Evolutionary conservation across 805 yeast species (phyloP).

Genomic region (Wickerhamomyces chambardii): DNA sequence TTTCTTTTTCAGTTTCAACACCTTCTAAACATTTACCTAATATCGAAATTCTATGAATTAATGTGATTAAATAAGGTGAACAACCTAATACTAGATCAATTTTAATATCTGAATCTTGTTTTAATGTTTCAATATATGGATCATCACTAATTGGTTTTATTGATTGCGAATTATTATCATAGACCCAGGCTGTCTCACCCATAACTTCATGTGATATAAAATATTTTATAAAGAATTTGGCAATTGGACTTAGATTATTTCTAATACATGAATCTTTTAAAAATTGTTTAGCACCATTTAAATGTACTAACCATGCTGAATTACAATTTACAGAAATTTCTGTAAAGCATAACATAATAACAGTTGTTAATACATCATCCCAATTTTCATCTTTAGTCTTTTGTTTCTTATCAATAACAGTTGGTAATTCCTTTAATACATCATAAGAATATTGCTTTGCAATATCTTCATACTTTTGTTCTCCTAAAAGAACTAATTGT

Average conservation of each 20-base stretch:
- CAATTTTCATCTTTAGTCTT: conserved; percentile 17
- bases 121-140: conserved; percentile 20
- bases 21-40: conserved; percentile 28
- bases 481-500: conserved; percentile 22
- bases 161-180: conserved; percentile 6
- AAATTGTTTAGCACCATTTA: conserved; percentile 28
- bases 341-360: conserved; percentile 28
- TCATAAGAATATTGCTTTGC: conserved; percentile 19
- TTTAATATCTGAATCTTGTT: conserved; percentile 22
- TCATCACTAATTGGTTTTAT: conserved; percentile 17
- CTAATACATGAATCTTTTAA: conserved; percentile 18
- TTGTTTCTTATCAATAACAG: conserved; percentile 19
- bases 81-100: conserved; percentile 32
- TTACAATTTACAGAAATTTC: conserved; percentile 33
- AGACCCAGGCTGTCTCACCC: conserved; percentile 33
- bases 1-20: conserved; percentile 16
- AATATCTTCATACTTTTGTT: conserved; percentile 16
- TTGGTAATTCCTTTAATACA: conserved; percentile 22
- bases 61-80: conserved; percentile 26
- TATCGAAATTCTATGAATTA: conserved; percentile 26
- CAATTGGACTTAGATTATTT: conserved; percentile 21
- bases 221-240: conserved; percentile 26
- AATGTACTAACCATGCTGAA: conserved; percentile 26
- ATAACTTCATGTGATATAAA: conserved; percentile 32
- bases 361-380: conserved; percentile 31